phyloP scores from a whole-genome alignment of 208 protist genomes.

The Acanthamoeba healyi region DNA sequence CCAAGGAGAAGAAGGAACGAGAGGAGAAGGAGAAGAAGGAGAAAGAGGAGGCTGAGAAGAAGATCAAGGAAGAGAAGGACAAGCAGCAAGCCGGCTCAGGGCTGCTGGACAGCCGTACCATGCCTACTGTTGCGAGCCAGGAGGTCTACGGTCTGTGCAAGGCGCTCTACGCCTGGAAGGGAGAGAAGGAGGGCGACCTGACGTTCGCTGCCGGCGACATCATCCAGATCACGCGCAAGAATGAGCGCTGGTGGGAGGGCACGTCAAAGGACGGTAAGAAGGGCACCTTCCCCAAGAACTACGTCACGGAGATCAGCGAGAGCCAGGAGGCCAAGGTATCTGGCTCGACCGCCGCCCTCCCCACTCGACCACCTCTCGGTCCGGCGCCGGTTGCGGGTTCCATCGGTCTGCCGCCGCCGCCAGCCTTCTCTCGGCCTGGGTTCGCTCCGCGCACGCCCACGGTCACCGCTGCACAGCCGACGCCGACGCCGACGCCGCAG shows the following conservation, averaged over 20 bases:
- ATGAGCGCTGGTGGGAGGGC: constrained; percentile 93
- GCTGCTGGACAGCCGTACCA: neutral
- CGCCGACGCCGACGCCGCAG: neutral
- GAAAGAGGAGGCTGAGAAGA: neutral
- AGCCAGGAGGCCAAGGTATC: constrained; percentile 6
- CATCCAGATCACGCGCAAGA: constrained; percentile 91
- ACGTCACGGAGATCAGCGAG: constrained; percentile 46
- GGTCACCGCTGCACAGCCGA: neutral
- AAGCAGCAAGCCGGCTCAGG: neutral
- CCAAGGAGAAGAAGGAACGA: constrained; percentile 13
- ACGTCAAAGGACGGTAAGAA: constrained; percentile 80
- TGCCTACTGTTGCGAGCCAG: neutral
- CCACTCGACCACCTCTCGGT: neutral
- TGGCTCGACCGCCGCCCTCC: neutral
- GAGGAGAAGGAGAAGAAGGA: neutral
- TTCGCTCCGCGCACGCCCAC: constrained; percentile 20
- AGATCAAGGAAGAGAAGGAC: neutral
- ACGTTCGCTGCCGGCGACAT: constrained; percentile 92
- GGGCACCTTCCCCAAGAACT: constrained; percentile 72
- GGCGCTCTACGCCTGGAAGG: constrained; percentile 91
- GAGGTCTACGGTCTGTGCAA: neutral
- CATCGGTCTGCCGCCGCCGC: neutral
- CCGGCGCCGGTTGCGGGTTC: neutral
- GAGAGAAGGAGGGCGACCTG: constrained; percentile 89
- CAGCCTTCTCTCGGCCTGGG: constrained; percentile 1